Conservation (phyloP, 495 filamentous ascomycete species). For the Tuber borchii region DNA sequence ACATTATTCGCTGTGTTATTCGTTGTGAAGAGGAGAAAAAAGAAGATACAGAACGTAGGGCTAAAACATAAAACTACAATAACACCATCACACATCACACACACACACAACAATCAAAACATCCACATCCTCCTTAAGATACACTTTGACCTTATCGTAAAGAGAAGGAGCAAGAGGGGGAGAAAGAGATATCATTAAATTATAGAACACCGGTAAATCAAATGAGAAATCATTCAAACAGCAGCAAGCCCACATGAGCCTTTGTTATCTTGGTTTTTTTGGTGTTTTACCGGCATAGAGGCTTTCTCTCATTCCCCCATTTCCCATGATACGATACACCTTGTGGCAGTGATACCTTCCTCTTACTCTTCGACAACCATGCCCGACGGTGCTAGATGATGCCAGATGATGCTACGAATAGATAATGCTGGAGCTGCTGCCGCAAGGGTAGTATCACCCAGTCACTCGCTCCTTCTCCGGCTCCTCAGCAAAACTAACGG, state of each 20-base stretch:
- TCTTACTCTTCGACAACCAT: not conserved
- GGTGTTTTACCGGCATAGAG: not conserved
- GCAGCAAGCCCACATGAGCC: not conserved
- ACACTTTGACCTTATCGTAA: constrained; percentile 5
- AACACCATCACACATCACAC: not conserved
- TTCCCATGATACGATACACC: not conserved
- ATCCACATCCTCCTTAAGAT: not conserved
- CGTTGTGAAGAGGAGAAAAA: not conserved
- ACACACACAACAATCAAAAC: not conserved
- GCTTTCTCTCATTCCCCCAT: constrained; percentile 2
- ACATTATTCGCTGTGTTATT: constrained; percentile 3
- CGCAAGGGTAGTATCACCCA: not conserved
- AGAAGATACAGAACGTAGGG: not conserved
- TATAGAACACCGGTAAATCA: not conserved
- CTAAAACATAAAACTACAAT: constrained; percentile 1
- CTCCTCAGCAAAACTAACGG: not conserved
- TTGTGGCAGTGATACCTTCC: constrained; percentile 2
- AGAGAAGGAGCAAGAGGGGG: constrained; percentile 3
- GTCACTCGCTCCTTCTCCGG: not conserved
- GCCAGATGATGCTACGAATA: not conserved
- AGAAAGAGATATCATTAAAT: not conserved
- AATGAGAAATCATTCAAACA: not conserved
- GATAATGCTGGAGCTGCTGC: not conserved
- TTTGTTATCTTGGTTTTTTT: not conserved
- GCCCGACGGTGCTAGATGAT: too few species aligned